Conservation (phyloP, 148 eudicot genomes). For the Rhododendron henanense region DNA sequence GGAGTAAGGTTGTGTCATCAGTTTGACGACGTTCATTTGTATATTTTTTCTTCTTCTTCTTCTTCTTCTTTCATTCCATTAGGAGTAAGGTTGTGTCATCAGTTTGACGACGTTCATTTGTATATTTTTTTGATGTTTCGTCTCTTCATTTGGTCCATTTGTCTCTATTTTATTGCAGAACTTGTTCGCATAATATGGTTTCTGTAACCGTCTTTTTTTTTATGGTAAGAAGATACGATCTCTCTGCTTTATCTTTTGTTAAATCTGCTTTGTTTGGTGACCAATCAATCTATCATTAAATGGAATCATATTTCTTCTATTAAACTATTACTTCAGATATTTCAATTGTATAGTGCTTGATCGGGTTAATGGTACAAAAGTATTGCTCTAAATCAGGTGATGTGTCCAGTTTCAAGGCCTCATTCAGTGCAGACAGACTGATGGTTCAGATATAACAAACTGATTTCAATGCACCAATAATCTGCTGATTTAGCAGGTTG, state of each 20-base stretch:
- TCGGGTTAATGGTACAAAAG: not conserved
- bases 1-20: conserved; percentile 5
- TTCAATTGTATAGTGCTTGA: conserved; percentile 6
- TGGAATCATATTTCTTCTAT: not conserved
- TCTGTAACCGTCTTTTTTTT: not conserved
- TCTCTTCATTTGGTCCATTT: not conserved
- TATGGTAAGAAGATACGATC: conserved; percentile 11
- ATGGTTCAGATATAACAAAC: conserved; percentile 1
- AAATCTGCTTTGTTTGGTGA: not conserved
- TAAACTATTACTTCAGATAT: not conserved
- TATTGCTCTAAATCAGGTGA: conserved; percentile 3
- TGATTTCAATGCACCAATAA: conserved; percentile 1
- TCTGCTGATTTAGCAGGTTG: conserved; percentile 3
- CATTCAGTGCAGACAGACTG: not conserved
- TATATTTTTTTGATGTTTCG: not conserved
- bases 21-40: not conserved
- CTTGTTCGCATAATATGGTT: conserved; percentile 2
- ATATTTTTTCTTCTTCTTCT: no score
- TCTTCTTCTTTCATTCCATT: not conserved
- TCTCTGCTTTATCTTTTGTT: not conserved
- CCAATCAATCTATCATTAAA: not conserved
- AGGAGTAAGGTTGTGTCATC: conserved; percentile 7
- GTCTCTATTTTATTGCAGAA: conserved; percentile 10
- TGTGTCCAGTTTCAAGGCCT: not conserved
- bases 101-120: not conserved